Base-by-base conservation (phyloP, 2,329 filamentous ascomycete genomes). In the Fusarium udum region DNA sequence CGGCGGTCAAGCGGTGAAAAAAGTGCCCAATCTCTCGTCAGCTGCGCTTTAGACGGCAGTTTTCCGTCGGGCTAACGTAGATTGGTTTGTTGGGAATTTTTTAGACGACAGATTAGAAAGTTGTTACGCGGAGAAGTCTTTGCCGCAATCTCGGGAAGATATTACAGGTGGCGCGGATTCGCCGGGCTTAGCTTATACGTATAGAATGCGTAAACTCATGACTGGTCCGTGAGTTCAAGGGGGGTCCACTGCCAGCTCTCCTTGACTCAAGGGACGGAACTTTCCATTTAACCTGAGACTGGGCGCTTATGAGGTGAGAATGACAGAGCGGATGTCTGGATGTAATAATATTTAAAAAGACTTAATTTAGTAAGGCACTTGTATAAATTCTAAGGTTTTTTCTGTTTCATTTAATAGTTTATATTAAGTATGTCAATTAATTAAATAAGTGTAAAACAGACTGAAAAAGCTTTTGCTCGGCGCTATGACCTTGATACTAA, bases 21-120 rank as follows among this genome's bases (percentile, higher is more conserved):
- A 26, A 13, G 12, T 20, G 24, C 0, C 4, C 16, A 20, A 0
- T 45, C 18, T 13, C 16, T 10, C 0, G 24, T 14, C 43, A 20
- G 24, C 43, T 20, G 12, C 7, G 7, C 5, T 18, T 26, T 7
- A 20, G 7, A 6, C 11, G 8, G 11, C 3, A 45, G 10, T 8
- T 26, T 18, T 10, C 11, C 7, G n/a, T 26, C 7, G 4, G 9
- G 8, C 2, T 48, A 22, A 4, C 9, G 4, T 31, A 15, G 4
- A 20, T 15, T 22, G 26, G 18, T 4, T 15, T 48, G 1, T 22
- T 31, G 8, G 7, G 6, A 20, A 4, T 2, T 46, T 3, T 46
- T 20, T 15, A n/a, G 8, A 46, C 3, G 13, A 31, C 8, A 4
- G 26, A 28, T 15, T 22, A 3, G 13, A 31, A 45, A 45, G 4